Base-by-base conservation (phyloP, 805 yeast species). In the Ogataea thermomethanolica region DNA sequence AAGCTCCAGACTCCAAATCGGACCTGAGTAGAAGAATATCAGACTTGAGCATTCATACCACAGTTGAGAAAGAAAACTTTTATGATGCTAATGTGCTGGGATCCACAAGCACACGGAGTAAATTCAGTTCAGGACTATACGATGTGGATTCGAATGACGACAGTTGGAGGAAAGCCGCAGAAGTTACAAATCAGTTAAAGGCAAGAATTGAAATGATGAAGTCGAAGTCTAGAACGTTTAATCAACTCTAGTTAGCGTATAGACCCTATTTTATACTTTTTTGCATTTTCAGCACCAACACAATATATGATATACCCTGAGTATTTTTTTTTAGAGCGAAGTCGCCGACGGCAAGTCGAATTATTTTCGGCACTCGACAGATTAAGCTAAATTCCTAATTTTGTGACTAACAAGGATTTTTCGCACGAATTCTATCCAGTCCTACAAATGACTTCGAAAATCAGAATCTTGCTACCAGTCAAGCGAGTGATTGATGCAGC, bases 401-500 rank as follows among this genome's bases (percentile, higher is more conserved):
- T 20, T 8, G 25, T 34, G 22, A 22, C 25, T 22, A 5, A 20
- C 13, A 9, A 7, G n/a, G 10, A 25, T 25, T 25, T 10, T 25
- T 25, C 26, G 5, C n/a, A 25, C 26, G n/a, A 25, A 25, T 24
- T 9, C 36, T 10, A 26, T 22, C 13, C 10, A 7, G n/a, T 10
- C 26, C 12, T 9, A 20, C n/a, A 17, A 21, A 66, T 59, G 68
- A 62, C 69, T 33, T 61, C 75, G 35, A 80, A 80, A 52, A 67
- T 81, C 44, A 76, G 74, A 61, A 86, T 93, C 48, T 70, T 93
- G 26, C 97, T 93, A 9, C 99, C 99, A 10, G 90, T 93, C 34
- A 93, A 93, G 67, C 74, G 98, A 49, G 97, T 90, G 37, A 83
- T 93, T 55, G 99, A 93, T 66, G 84, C 85, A 41, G 96, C 96